A percentile compares a stretch with the other conserved stretches of the same genome.
Conservation (phyloP, 2,329 filamentous ascomycete genomes). For the Atkinsonella texensis region DNA sequence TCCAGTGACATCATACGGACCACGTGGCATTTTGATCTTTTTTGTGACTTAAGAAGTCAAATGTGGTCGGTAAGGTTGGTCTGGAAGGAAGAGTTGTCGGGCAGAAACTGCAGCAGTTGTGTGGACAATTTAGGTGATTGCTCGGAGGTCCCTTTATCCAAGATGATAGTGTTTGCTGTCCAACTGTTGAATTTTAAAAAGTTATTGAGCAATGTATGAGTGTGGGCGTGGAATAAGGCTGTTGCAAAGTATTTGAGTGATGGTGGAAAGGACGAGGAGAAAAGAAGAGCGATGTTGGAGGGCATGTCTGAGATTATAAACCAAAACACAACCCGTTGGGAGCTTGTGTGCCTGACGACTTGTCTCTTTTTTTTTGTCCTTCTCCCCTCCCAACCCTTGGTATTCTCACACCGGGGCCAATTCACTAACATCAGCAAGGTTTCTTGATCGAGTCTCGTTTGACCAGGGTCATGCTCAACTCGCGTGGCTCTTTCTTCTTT, state of each 20-base stretch:
- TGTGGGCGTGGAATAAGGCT: background rate
- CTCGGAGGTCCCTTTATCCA: background rate
- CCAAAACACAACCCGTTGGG: background rate
- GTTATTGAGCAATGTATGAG: background rate
- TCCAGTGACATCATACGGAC: slow-evolving; percentile 27
- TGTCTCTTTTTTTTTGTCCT: background rate
- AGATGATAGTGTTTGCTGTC: background rate
- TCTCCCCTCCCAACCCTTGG: slow-evolving; percentile 2
- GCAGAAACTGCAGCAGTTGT: background rate
- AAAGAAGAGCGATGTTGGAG: slow-evolving; percentile 5
- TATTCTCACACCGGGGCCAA: background rate
- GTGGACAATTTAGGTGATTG: background rate
- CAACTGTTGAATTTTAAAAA: background rate
- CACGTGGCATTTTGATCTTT: slow-evolving; percentile 18
- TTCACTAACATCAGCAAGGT: background rate
- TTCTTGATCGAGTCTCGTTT: slow-evolving; percentile 1
- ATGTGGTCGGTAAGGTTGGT: background rate
- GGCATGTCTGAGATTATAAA: slow-evolving; percentile 12
- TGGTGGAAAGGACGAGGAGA: background rate
- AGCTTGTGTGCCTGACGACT: slow-evolving; percentile 4
- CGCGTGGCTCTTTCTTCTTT: slow-evolving; percentile 12
- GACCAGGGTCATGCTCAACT: slow-evolving; percentile 8
- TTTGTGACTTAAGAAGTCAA: background rate
- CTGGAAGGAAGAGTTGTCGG: background rate
- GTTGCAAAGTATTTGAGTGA: background rate